A percentile compares a stretch with the other conserved stretches of the same genome.
These are phyloP conservation scores for Tinospora cordifolia DNA, from an alignment of 164 flowering plant genomes.

Conservation along the genomic window DNA sequence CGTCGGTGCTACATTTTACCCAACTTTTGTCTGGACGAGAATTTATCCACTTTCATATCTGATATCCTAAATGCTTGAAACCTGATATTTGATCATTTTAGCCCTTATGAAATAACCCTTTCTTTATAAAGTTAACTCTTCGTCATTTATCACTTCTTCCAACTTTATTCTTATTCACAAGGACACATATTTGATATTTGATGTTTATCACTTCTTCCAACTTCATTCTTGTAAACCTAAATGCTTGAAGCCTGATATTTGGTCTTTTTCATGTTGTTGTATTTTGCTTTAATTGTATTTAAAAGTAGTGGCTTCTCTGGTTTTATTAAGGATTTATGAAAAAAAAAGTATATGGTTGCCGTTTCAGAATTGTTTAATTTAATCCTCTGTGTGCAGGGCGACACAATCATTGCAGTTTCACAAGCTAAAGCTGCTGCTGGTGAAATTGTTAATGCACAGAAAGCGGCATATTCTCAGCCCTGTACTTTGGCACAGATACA, in stretches of 20 bases:
- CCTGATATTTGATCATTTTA: background rate
- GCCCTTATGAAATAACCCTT: background rate
- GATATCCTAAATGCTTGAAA: background rate
- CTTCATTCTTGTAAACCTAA: no score
- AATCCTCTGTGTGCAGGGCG: conserved; percentile 27
- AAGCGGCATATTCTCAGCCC: conserved; percentile 34
- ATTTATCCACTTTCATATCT: background rate
- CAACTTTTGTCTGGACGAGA: background rate
- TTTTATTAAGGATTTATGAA: background rate
- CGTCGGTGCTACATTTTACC: background rate
- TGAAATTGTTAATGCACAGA: conserved; percentile 31
- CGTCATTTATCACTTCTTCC: no score
- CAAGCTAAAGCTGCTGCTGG: conserved; percentile 36
- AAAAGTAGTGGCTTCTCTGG: background rate
- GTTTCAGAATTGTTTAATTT: background rate
- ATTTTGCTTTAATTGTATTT: background rate
- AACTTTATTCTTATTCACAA: background rate
- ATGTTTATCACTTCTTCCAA: no score
- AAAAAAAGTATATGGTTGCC: background rate
- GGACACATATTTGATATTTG: no score
- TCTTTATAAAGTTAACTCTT: background rate
- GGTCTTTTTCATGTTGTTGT: background rate
- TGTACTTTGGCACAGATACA: conserved; percentile 39
- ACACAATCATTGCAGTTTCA: conserved; percentile 24
- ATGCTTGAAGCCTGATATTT: no score